Evolutionary conservation across 2,329 filamentous ascomycete genomes (phyloP), one percentile per base, ranked within the genome.

Genomic region (Sporothrix curviconia): DNA sequence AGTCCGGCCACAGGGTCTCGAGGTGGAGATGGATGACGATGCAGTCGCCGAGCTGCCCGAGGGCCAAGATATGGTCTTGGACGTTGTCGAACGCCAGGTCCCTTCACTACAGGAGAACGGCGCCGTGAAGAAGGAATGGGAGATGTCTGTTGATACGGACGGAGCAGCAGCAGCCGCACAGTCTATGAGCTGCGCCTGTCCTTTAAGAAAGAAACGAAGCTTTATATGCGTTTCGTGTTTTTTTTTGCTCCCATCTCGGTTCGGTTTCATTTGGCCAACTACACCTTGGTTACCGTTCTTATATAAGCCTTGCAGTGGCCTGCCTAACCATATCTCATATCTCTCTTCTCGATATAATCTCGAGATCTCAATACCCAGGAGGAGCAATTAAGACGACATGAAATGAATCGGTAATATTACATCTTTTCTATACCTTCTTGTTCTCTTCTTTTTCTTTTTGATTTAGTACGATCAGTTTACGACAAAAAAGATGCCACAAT

Each of bases 21-120:
- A 91, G 66, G 84, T 97, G 56, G 83, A 95, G 67, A 81, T 97
- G 65, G 94, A 97, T 66, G 91, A 97, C 66, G 91, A 96, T 61
- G 86, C 95, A 49, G 83, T 97, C 32, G 81, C 82, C 44, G 87
- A 92, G 69, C 77, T 97, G 54, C 82, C 84, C 1, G 94, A 99
- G 73, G 92, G 91, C 32, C 90, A 97, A 70, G 92, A 96, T 67
- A 94, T 97, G 87, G 82, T 86, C 59, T 79, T 89, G 58, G 86
- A 94, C 64, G 77, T 89, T 42, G 68, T 70, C 17, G 77, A 81
- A 63, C 66, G 75, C n/a, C 65, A 70, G 30, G 62, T 65, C 40
- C 64, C 64, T 7, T 59, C 69, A 9, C 64, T 69, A 4, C 72
- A 58, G 57, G 74, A 30, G 19, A n/a, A 37, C 19, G 39, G 34